phyloP scores from a whole-genome alignment of 495 filamentous ascomycete species.

The Neurospora sp. region DNA sequence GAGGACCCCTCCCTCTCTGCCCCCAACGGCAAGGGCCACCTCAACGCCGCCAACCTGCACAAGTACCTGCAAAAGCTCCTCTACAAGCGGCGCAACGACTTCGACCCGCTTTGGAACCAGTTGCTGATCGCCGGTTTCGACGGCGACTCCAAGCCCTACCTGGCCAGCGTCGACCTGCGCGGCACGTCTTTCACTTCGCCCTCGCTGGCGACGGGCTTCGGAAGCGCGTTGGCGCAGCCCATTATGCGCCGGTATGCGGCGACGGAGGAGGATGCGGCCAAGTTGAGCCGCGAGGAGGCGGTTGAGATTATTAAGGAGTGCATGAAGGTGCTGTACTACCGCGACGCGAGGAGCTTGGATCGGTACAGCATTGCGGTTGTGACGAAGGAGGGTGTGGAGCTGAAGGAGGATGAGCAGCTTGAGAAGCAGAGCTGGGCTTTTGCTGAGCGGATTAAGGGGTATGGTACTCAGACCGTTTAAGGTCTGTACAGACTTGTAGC shows the following conservation, averaged over 20 bases:
- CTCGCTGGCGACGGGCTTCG: slow-evolving; percentile 86
- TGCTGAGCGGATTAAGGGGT: slow-evolving; percentile 65
- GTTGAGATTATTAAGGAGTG: slow-evolving; percentile 74
- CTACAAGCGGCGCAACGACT: slow-evolving; percentile 86
- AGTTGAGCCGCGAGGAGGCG: slow-evolving; percentile 67
- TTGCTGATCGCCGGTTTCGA: slow-evolving; percentile 86
- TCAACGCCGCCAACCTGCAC: slow-evolving; percentile 90
- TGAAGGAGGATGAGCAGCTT: slow-evolving; percentile 65
- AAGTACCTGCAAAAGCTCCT: slow-evolving; percentile 90
- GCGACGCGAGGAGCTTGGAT: slow-evolving; percentile 87
- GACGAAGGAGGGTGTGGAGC: slow-evolving; percentile 72
- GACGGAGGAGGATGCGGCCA: slow-evolving; percentile 63
- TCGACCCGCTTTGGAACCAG: slow-evolving; percentile 96
- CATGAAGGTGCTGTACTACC: slow-evolving; percentile 97
- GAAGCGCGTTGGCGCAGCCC: slow-evolving; percentile 84
- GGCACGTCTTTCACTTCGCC: slow-evolving; percentile 85
- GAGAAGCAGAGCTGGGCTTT: slow-evolving; percentile 93
- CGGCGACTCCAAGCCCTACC: slow-evolving; percentile 68
- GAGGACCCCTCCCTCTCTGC: slow-evolving; percentile 24
- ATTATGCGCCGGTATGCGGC: slow-evolving; percentile 73
- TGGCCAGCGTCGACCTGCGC: slow-evolving; percentile 81
- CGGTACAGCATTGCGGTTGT: slow-evolving; percentile 85
- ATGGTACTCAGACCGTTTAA: slow-evolving; percentile 42
- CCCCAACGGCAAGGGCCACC: slow-evolving; percentile 37
- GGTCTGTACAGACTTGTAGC: neutral